These are phyloP conservation scores for Phaeodactylum tricornutum DNA, from an alignment of 108 stramenopile species.

Conservation along the genomic window DNA sequence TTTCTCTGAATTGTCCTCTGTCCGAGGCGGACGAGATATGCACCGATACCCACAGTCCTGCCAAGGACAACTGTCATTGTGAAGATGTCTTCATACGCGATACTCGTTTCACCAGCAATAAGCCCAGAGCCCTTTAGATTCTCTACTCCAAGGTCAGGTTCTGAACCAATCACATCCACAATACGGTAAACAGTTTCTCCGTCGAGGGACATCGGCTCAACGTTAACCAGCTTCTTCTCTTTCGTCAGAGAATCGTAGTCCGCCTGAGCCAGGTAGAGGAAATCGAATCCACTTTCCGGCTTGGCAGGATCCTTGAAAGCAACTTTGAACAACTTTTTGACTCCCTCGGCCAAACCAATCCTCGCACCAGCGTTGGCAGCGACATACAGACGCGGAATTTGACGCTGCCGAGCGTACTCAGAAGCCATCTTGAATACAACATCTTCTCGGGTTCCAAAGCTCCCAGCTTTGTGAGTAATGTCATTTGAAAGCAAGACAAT, in stretches of 20 bases:
- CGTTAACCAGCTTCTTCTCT: slow-evolving; percentile 12
- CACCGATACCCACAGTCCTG: slow-evolving; percentile 97
- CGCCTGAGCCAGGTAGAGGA: slow-evolving; percentile 84
- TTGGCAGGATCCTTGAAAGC: slow-evolving; percentile 90
- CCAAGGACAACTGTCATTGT: slow-evolving; percentile 95
- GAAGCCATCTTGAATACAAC: slow-evolving; percentile 94
- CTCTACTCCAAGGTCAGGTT: slow-evolving; percentile 97
- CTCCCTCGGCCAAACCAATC: slow-evolving; percentile 94
- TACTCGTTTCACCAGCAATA: slow-evolving; percentile 98
- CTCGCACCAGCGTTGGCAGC: slow-evolving; percentile 96
- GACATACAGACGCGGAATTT: slow-evolving; percentile 90
- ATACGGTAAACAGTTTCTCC: slow-evolving; percentile 64
- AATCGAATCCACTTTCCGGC: slow-evolving; percentile 93
- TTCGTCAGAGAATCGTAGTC: slow-evolving; percentile 71
- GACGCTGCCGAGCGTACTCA: slow-evolving; percentile 76
- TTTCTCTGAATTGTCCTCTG: slow-evolving; percentile 98
- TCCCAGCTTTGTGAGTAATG: slow-evolving; percentile 95
- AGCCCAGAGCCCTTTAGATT: slow-evolving; percentile 96
- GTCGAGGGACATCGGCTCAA: slow-evolving; percentile 33
- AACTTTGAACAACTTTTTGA: slow-evolving; percentile 89
- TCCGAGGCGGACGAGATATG: slow-evolving; percentile 97
- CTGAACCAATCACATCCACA: slow-evolving; percentile 92
- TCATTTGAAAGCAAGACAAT: slow-evolving; percentile 99
- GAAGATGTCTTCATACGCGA: slow-evolving; percentile 94
- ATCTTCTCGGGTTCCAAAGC: slow-evolving; percentile 98